Evolutionary conservation across 805 yeast genomes (phyloP).

Genomic region (Metschnikowia colocasiae): DNA sequence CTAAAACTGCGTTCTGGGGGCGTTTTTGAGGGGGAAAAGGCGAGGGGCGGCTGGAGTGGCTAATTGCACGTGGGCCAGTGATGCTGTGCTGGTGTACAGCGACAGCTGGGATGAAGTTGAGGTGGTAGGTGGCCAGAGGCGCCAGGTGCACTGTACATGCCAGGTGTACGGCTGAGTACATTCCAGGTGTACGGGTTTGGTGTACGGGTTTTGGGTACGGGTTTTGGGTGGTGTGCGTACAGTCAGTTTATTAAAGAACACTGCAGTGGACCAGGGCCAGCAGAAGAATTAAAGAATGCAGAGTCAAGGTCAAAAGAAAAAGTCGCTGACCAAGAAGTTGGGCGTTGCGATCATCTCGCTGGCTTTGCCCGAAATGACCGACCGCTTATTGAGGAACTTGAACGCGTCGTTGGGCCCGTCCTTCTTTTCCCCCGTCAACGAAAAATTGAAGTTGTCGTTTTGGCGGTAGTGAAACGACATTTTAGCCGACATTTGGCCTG

Average conservation of each 20-base stretch:
- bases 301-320: constrained; percentile 28
- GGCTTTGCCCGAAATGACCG: constrained; percentile 38
- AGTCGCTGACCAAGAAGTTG: constrained; percentile 40
- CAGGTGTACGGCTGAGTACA: background rate
- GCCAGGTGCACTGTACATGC: background rate
- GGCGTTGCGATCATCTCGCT: constrained; percentile 44
- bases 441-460: constrained; percentile 33
- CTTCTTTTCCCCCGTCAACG: constrained; percentile 20
- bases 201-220: background rate
- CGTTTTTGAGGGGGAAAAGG: background rate
- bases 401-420: constrained; percentile 26
- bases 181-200: background rate
- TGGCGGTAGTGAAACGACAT: constrained; percentile 39
- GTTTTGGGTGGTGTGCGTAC: background rate
- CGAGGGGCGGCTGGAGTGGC: background rate
- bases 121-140: background rate
- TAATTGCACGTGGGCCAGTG: background rate
- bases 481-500: constrained; percentile 16
- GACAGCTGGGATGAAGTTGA: background rate
- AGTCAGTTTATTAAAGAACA: constrained; percentile 6
- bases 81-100: background rate
- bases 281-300: background rate
- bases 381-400: constrained; percentile 33
- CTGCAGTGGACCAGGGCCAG: constrained; percentile 7
- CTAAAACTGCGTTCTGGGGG: background rate